Base-by-base conservation (phyloP, 306 rosid genomes). In the Geum urbanum region DNA sequence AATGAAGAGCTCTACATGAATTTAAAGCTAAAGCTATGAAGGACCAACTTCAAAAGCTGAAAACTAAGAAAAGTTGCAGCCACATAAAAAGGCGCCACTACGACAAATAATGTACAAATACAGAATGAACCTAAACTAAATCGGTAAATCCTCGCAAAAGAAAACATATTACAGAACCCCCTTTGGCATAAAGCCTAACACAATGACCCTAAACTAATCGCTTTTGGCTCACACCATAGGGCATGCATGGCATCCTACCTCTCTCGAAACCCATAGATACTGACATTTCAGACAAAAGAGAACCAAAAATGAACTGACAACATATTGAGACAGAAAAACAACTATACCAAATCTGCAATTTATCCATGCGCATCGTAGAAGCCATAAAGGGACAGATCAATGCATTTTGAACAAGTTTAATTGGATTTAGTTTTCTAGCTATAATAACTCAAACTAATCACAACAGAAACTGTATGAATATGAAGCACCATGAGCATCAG, bases 201-300 rank as follows among this genome's bases (percentile, higher is more conserved):
- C 81, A 47, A 32, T 32, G 37, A 32, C 37, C 37, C 37, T 32
- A 32, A 32, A 2, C 37, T 32, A 32, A 32, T 32, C 74, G 79
- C 86, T 66, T 80, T 70, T 63, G 7, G 80, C 78, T 75, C 62
- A 62, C 77, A 86, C 65, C 22, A 60, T 60, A 35, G 90, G 86
- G 90, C 80, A 81, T 84, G 74, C 95, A 81, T 69, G 76, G 78
- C 88, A 70, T 79, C 89, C 92, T 77, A 79, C 87, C 89, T 77
- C 91, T 77, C 89, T 78, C 77, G 55, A 72, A 74, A 76, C 85
- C 84, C 75, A 73, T 80, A 76, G 78, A 81, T 74, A 80, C 76
- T 72, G 77, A 66, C 75, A 69, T 77, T 76, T 71, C 84, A 77
- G 84, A 81, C 50, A 76, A 47, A 39, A 69, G 72, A 81, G 67